phyloP scores from a whole-genome alignment of 2,329 filamentous ascomycete genomes.

The Rachicladosporium sp. region DNA sequence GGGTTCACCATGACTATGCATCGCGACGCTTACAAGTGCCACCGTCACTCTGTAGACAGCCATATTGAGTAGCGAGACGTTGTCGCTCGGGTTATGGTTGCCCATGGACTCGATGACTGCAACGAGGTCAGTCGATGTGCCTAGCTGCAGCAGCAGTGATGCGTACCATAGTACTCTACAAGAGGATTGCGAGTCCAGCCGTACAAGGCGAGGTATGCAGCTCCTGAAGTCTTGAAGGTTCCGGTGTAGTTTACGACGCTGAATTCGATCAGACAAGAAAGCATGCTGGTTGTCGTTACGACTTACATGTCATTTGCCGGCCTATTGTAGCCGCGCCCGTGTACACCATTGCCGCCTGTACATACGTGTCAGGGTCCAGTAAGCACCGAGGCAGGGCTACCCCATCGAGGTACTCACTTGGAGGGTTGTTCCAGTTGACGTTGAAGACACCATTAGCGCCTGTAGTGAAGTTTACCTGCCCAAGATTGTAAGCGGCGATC shows the following conservation, averaged over 20 bases:
- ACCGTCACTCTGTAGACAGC: slow-evolving; percentile 2
- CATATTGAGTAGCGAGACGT: slow-evolving; percentile 2
- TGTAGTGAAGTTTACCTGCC: slow-evolving; percentile 1
- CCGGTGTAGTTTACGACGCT: slow-evolving; percentile 12
- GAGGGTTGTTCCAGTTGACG: slow-evolving; percentile 2
- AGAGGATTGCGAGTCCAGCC: slow-evolving; percentile 43
- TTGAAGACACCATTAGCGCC: slow-evolving; percentile 1
- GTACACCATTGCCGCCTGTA: slow-evolving; percentile 1
- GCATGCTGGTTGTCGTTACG: too few species aligned
- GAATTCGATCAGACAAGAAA: background rate
- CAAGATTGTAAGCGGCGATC: too few species aligned
- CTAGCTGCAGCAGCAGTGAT: too few species aligned
- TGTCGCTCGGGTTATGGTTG: slow-evolving; percentile 2
- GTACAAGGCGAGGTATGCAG: slow-evolving; percentile 43
- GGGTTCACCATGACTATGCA: too few species aligned
- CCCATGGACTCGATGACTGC: slow-evolving; percentile 3
- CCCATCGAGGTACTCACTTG: background rate
- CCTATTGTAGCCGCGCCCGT: background rate
- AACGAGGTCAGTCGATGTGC: too few species aligned
- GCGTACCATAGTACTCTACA: slow-evolving; percentile 40
- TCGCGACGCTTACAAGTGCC: background rate
- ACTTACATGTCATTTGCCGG: slow-evolving; percentile 2
- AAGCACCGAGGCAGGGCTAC: too few species aligned
- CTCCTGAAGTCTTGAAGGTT: slow-evolving; percentile 7
- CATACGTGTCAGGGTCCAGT: too few species aligned